These are phyloP conservation scores for Zygosaccharomyces sapae DNA, from an alignment of 1,139 yeast genomes.

Conservation along the genomic window DNA sequence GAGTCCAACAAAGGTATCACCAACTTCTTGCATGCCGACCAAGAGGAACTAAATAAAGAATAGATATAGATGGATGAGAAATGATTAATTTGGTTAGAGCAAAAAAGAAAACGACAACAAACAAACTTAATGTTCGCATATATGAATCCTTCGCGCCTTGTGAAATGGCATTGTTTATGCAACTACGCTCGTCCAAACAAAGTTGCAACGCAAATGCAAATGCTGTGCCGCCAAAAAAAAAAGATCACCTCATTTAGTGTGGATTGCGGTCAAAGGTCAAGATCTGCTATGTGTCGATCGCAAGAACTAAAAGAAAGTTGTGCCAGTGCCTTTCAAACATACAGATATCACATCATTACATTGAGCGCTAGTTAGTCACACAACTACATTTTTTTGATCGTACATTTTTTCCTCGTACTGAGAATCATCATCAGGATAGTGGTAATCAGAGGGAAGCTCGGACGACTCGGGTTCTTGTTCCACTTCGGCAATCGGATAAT, in stretches of 20 bases:
- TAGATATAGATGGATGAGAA: constrained; percentile 5
- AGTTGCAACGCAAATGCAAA: too few species aligned
- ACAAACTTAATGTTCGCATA: too few species aligned
- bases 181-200: too few species aligned
- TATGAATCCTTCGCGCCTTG: too few species aligned
- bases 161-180: too few species aligned
- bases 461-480: background rate
- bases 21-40: constrained; percentile 25
- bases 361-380: background rate
- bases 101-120: too few species aligned
- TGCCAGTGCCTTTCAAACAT: background rate
- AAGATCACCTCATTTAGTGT: too few species aligned
- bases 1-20: constrained; percentile 23
- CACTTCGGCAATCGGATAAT: constrained; percentile 17
- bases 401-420: background rate
- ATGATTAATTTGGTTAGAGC: too few species aligned
- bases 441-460: background rate
- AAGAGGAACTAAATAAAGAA: constrained; percentile 13
- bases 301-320: too few species aligned
- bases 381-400: background rate
- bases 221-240: too few species aligned
- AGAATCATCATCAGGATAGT: background rate
- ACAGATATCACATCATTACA: background rate
- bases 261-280: too few species aligned
- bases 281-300: too few species aligned